Evolutionary conservation across 805 yeast species (phyloP).

Genomic region (Cyberlindnera petersonii): DNA sequence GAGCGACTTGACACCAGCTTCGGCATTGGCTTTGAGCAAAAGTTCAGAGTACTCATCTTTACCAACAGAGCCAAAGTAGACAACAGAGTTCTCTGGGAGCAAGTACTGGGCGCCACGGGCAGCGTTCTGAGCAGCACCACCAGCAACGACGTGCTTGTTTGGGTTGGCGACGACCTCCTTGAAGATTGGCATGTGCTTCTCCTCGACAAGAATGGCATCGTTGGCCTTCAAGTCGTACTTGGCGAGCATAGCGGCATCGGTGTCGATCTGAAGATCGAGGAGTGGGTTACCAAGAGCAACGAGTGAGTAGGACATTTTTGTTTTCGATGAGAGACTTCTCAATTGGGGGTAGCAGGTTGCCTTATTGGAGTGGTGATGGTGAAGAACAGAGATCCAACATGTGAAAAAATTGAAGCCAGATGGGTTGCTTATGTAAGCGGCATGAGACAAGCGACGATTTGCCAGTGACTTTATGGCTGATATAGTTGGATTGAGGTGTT

Average conservation of each 20-base stretch:
- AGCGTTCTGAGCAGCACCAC: conserved; percentile 99
- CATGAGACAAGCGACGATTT: no score
- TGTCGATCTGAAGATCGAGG: conserved; percentile 80
- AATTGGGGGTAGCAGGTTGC: neutral
- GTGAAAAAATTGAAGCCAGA: conserved; percentile 6
- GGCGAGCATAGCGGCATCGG: conserved; percentile 59
- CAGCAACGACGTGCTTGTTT: conserved; percentile 76
- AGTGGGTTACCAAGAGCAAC: conserved; percentile 92
- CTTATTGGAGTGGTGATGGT: neutral
- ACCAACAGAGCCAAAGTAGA: conserved; percentile 96
- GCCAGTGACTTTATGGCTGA: no score
- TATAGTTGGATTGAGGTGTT: no score
- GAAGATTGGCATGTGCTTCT: conserved; percentile 79
- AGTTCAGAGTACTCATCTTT: conserved; percentile 82
- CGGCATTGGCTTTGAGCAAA: conserved; percentile 74
- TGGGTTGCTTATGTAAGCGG: conserved; percentile 7
- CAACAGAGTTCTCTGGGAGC: conserved; percentile 76
- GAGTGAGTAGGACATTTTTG: conserved; percentile 55
- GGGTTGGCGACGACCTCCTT: conserved; percentile 65
- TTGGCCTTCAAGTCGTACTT: conserved; percentile 85
- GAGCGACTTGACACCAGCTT: conserved; percentile 83
- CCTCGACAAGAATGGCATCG: conserved; percentile 87
- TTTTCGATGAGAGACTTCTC: neutral
- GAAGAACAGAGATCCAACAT: neutral
- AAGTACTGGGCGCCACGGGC: conserved; percentile 98